A percentile compares a stretch with the other conserved stretches of the same genome.
Conservation (phyloP, 306 rosid species). For the Acacia melanoxylon region DNA sequence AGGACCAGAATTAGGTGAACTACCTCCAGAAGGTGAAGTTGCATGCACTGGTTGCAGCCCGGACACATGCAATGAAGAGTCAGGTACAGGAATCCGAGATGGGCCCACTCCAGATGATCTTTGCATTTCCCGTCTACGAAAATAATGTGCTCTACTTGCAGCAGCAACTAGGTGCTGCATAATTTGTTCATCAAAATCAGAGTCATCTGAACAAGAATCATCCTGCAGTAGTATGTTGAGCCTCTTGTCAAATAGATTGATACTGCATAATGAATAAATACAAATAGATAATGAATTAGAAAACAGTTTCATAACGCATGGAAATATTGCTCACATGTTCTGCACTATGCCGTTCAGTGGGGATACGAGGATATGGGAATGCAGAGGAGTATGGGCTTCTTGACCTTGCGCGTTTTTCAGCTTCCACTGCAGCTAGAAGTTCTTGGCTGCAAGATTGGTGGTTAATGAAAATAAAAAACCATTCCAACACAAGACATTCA, state of each 20-base stretch:
- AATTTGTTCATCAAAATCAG: conserved; percentile 66
- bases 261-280: conserved; percentile 11
- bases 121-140: conserved; percentile 58
- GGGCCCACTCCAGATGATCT: conserved; percentile 63
- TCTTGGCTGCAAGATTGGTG: conserved; percentile 66
- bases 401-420: conserved; percentile 53
- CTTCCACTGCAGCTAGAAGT: conserved; percentile 71
- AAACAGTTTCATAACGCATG: background rate
- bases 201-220: conserved; percentile 61
- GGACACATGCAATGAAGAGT: conserved; percentile 40
- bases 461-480: conserved; percentile 7
- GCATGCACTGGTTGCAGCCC: conserved; percentile 36
- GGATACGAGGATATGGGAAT: conserved; percentile 32
- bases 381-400: conserved; percentile 46
- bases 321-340: conserved; percentile 54
- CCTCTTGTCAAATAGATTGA: conserved; percentile 9
- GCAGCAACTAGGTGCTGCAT: conserved; percentile 78
- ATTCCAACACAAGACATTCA: conserved; percentile 19
- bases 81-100: conserved; percentile 43
- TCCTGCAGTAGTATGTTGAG: conserved; percentile 54
- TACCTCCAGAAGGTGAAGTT: conserved; percentile 40
- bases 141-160: conserved; percentile 55
- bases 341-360: conserved; percentile 37
- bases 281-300: conserved; percentile 11
- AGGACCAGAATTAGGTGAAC: conserved; percentile 45